Percentiles rank a stretch among this genome's conserved stretches.
phyloP scores from a whole-genome alignment of 495 filamentous ascomycete species.

The Chaetomium cochliodes region DNA sequence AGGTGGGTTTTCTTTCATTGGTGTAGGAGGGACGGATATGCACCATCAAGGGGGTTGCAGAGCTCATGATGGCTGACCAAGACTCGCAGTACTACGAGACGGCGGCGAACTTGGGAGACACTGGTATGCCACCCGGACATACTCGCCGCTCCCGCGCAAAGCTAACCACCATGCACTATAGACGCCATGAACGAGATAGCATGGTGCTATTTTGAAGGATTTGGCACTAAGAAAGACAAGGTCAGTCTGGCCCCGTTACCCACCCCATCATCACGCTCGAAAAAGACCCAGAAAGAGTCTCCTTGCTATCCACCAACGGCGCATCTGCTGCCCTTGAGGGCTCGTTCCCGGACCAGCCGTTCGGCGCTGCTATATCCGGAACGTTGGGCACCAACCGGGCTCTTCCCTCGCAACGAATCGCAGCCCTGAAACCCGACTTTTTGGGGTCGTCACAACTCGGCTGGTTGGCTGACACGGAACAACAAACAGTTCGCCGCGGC shows the following conservation, averaged over 20 bases:
- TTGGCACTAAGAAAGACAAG: constrained; percentile 95
- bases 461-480: constrained; percentile 23
- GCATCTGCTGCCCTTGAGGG: not conserved
- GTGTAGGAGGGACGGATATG: constrained; percentile 4
- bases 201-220: constrained; percentile 94
- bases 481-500: constrained; percentile 72
- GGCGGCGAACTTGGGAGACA: constrained; percentile 91
- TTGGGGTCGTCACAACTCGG: constrained; percentile 39
- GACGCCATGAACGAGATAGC: constrained; percentile 98
- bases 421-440: constrained; percentile 8
- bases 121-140: constrained; percentile 45
- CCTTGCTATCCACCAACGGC: constrained; percentile 16
- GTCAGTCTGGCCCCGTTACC: constrained; percentile 54
- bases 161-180: constrained; percentile 33
- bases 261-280: not conserved
- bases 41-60: not conserved
- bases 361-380: constrained; percentile 6
- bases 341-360: not conserved
- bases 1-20: constrained; percentile 38
- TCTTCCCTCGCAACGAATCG: constrained; percentile 3
- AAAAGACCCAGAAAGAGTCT: not conserved
- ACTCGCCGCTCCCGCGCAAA: not conserved
- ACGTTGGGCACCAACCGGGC: constrained; percentile 20
- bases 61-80: not conserved
- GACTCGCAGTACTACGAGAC: constrained; percentile 84